Percentiles rank a stretch among this genome's conserved stretches.
Evolutionary conservation across 176 grass and related monocot species (phyloP).

Genomic region (barley (Hordeum vulgare)): DNA sequence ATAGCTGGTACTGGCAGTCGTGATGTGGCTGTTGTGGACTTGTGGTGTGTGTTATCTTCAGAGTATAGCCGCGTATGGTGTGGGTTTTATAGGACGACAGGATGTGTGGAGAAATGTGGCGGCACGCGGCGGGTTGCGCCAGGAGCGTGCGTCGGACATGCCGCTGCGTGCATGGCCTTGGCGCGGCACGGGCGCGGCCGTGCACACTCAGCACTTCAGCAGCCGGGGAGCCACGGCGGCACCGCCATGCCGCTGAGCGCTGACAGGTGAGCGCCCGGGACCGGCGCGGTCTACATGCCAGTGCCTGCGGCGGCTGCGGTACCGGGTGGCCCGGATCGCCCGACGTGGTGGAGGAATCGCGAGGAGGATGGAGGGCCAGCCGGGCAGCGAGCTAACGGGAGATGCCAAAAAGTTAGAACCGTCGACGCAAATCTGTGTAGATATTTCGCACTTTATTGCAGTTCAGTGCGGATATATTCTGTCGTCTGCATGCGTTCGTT

Average conservation of each 20-base stretch:
- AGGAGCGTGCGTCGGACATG: slow-evolving; percentile 27
- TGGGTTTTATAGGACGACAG: slow-evolving; percentile 40
- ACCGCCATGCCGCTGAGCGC: background rate
- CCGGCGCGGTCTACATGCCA: background rate
- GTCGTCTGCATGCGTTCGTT: background rate
- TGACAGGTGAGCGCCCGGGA: slow-evolving; percentile 14
- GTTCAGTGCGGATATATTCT: background rate
- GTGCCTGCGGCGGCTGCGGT: background rate
- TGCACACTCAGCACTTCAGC: background rate
- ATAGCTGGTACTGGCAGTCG: background rate
- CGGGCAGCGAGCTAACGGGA: background rate
- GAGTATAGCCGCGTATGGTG: slow-evolving; percentile 12
- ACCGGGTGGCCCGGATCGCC: background rate
- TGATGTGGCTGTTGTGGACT: slow-evolving; percentile 22
- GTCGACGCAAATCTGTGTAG: background rate
- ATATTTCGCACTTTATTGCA: background rate
- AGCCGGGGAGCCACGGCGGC: background rate
- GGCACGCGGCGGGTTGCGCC: slow-evolving; percentile 15
- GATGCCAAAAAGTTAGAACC: background rate
- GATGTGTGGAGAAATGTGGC: slow-evolving; percentile 9
- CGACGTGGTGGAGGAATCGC: slow-evolving; percentile 22
- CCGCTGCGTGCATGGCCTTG: slow-evolving; percentile 24
- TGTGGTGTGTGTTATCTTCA: slow-evolving; percentile 4
- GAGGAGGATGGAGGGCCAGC: background rate
- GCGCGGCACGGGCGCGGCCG: background rate